Evolutionary conservation across 2,329 filamentous ascomycete genomes (phyloP), one percentile per base, ranked within the genome.

Genomic region (Amauroascus niger): DNA sequence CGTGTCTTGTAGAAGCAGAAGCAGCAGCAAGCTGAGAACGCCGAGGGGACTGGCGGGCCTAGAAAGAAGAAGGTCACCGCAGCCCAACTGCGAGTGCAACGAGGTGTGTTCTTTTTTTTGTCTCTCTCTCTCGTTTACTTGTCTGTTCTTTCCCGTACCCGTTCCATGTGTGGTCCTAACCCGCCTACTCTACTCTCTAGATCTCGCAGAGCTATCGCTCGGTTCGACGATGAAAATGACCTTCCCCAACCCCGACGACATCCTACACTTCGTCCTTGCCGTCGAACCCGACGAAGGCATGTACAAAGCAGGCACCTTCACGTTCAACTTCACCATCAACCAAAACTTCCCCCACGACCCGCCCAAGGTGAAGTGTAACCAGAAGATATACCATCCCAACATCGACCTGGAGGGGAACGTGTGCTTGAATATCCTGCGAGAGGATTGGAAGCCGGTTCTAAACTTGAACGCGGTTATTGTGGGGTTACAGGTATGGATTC

Each of bases 1-100:
- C 43, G 44, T 6, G 37, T n/a, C 49, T 51, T 3, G n/a, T 37
- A 70, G 65, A 68, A 73, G 65, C 72, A 95, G 84, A 90, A 95
- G 76, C 93, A 96, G 74, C 87, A 96, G 78, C 88, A 96, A 78
- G 88, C 95, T 74, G 87, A 94, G 74, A 90, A 88, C 65, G 88
- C 90, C 62, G 88, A 90, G 65, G 88, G 87, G 55, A 84, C 86
- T 61, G 81, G 79, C 32, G 78, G 82, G 43, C 80, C 83, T 52
- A 95, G 89, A 77, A 97, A 96, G 81, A 97, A 96, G 81, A 97
- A 96, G 78, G 90, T 98, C 60, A 97, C 93, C 20, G 88, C 93
- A 16, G 93, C 93, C 52, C 90, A 97, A 74, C 76, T 97, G 59
- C 86, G 93, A 57, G 89, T 96, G 57, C 93, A 97, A 73, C 95